Percentiles rank a stretch among this genome's conserved stretches.
phyloP scores from a whole-genome alignment of 371 early-diverging fungal genomes.

The Apophysomyces elegans region DNA sequence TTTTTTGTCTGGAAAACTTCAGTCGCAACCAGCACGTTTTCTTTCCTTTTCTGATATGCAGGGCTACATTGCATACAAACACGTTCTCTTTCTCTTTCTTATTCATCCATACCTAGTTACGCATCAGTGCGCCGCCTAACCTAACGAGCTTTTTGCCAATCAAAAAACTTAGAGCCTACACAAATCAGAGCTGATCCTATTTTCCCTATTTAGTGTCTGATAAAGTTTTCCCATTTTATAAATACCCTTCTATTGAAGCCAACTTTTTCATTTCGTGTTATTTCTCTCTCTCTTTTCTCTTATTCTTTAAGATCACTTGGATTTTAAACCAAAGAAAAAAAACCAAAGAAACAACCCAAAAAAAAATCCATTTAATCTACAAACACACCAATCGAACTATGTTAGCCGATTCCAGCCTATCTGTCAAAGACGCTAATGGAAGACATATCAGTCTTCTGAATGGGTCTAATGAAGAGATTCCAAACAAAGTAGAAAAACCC shows the following conservation, averaged over 20 bases:
- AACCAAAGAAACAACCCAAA: neutral
- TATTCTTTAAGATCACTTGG: constrained; percentile 4
- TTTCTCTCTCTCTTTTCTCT: constrained; percentile 11
- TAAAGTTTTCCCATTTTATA: constrained; percentile 16
- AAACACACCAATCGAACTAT: neutral
- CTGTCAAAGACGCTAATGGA: constrained; percentile 45
- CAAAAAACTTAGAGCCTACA: constrained; percentile 1
- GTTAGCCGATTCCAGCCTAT: constrained; percentile 17
- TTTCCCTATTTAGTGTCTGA: neutral
- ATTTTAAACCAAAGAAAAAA: neutral
- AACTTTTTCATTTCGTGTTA: neutral
- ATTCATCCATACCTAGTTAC: constrained; percentile 19
- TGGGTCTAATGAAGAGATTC: constrained; percentile 20
- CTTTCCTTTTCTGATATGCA: constrained; percentile 24
- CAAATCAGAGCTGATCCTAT: constrained; percentile 1
- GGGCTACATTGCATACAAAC: constrained; percentile 23
- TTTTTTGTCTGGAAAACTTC: neutral
- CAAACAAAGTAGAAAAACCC: constrained; percentile 9
- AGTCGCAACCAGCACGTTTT: constrained; percentile 20
- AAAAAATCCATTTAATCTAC: neutral
- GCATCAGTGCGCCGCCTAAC: constrained; percentile 27
- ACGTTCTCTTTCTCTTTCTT: constrained; percentile 7
- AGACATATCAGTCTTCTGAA: constrained; percentile 47
- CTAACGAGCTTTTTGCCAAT: constrained; percentile 14
- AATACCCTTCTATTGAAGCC: neutral